Evolutionary conservation across 1,284 basidiomycete species (phyloP), one percentile per base, ranked within the genome.

Genomic region (Clitocybe nebularis): DNA sequence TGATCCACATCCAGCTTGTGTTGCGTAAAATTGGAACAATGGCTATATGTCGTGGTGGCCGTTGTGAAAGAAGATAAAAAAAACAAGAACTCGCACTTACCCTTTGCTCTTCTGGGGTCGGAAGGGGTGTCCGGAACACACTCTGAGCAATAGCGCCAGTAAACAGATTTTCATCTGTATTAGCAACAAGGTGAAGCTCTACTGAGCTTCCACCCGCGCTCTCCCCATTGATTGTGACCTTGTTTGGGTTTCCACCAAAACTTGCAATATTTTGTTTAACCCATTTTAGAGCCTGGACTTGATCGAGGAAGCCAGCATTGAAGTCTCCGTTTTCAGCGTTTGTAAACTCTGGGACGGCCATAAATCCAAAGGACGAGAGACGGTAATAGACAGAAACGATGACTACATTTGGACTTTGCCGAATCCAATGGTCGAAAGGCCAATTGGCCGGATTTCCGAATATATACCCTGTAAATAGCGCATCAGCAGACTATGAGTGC

Each of bases 271-370:
- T 64, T 40, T 67, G 45, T 43, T 80, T 67, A 0, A 86, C 71
- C 81, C 82, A 88, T 53, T 66, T 61, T 26, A 88, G 61, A 0
- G 79, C 80, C 49, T 77, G 62, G 1, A 73, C 61, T 51, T 86
- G 79, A 58, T 85, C 84, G 23, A 65, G 62, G 51, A 84, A 75
- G 0, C 81, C 81, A 6, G 69, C 76, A 49, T 85, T 83, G 41
- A 76, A 57, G 52, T 79, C 77, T 0, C 72, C 77, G 20, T 67
- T 55, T 0, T 53, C 49, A 3, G 64, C 35, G 41, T 71, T 58
- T 0, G 50, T 46, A 43, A 81, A 67, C n/a, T 67, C 67, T 1
- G 71, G 67, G 4, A 63, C 55, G 2, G 72, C 57, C 22, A 77
- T 64, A 60, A 79, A 81, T 19, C 79, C 79, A 40, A 81, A 68